These are phyloP conservation scores for Coccomyxa subellipsoidea DNA, from an alignment of 163 green algal genomes.

Conservation along the genomic window DNA sequence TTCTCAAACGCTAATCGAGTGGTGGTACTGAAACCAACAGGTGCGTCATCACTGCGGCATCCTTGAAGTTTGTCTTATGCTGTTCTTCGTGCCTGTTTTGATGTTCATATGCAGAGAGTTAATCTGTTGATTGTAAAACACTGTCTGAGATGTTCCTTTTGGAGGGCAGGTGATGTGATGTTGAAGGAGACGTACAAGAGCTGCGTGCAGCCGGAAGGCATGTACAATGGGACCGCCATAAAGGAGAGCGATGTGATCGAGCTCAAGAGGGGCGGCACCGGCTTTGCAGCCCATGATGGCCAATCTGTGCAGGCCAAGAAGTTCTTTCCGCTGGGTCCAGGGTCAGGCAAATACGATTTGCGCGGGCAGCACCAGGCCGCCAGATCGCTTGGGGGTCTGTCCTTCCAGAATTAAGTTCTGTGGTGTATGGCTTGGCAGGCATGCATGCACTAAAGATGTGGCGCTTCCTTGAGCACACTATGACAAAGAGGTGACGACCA, in stretches of 20 bases:
- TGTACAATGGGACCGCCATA: slow-evolving; percentile 59
- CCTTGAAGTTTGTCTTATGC: too few species aligned
- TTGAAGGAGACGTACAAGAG: slow-evolving; percentile 82
- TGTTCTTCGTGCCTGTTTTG: too few species aligned
- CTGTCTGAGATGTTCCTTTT: background rate
- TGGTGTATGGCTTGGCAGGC: background rate
- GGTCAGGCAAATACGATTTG: slow-evolving; percentile 72
- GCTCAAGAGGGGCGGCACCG: slow-evolving; percentile 85
- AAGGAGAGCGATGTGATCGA: slow-evolving; percentile 78
- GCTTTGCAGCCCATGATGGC: slow-evolving; percentile 81
- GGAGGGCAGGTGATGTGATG: slow-evolving; percentile 73
- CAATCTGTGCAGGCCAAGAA: slow-evolving; percentile 64
- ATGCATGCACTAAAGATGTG: background rate
- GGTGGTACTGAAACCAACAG: slow-evolving; percentile 79
- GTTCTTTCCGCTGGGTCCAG: slow-evolving; percentile 69
- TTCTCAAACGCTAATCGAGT: slow-evolving; percentile 86
- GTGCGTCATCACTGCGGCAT: slow-evolving; percentile 9
- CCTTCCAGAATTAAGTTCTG: slow-evolving; percentile 68
- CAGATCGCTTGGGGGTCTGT: slow-evolving; percentile 68
- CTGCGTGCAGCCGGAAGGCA: slow-evolving; percentile 81
- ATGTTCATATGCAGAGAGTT: too few species aligned
- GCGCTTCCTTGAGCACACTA: too few species aligned
- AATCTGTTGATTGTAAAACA: too few species aligned
- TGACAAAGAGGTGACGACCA: too few species aligned
- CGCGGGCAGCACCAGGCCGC: slow-evolving; percentile 72